Base-by-base conservation (phyloP, 139 green algal species). In the Klebsormidium nitens region DNA sequence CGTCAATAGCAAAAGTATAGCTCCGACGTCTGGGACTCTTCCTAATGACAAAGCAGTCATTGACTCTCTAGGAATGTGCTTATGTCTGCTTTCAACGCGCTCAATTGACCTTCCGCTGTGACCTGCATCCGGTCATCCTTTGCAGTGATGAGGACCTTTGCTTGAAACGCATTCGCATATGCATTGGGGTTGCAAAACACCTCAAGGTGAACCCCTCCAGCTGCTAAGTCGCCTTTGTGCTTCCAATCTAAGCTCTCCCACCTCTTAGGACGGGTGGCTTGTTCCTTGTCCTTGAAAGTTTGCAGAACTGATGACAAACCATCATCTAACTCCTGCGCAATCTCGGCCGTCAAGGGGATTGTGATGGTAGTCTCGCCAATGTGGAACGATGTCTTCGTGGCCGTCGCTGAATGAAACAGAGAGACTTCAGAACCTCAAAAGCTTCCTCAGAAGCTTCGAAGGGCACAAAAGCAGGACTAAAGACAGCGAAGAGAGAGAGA, bases 171-270 rank as follows among this genome's bases (percentile, higher is more conserved):
- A 55, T 81, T 82, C 3, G 74, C 71, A 49, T 81, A 81, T 1
- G 74, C 74, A 42, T 81, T 81, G 2, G 74, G 74, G 73, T 81
- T 81, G 73, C 74, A 81, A 38, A 82, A 78, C 2, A 76, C 32
- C 48, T 81, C 72, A 2, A 81, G 8, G 31, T 72, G 36, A 14
- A 80, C 72, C 5, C 58, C 49, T 1, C 66, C 72, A 26, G 28
- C 39, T 26, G 2, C 29, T 6, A 71, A 23, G 4, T 77, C 66
- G 3, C 47, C 66, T 6, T 34, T 69, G n/a, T 77, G 60, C 2
- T 32, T n/a, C n/a, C 38, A 81, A 14, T 81, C 74, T 74, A 81
- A 83, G 37, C 17, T 58, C 14, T 62, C 44, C 66, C 75, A 78
- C 34, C 73, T 8, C 60, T 80, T 39, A 14, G 66, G 72, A 28